These are phyloP conservation scores for Leptographium wingfieldii DNA, from an alignment of 2,329 filamentous ascomycete genomes.

Conservation along the genomic window DNA sequence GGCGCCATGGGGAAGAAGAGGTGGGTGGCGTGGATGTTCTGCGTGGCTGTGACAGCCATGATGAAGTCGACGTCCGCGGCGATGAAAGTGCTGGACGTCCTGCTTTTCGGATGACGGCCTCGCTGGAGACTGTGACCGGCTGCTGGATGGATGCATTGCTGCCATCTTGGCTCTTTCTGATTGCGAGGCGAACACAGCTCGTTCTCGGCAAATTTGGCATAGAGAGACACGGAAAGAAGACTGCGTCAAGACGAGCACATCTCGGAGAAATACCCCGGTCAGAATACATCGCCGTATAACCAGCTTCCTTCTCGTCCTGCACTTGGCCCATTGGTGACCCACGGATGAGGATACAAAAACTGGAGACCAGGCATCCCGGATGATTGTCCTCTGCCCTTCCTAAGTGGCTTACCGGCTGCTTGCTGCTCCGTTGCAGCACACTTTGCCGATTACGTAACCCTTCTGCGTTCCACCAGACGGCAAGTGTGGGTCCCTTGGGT, in stretches of 20 bases:
- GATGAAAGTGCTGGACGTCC: not conserved
- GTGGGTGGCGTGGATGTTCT: conserved; percentile 15
- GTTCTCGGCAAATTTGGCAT: not conserved
- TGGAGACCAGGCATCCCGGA: not conserved
- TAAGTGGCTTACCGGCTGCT: not conserved
- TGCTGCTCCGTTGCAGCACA: not conserved
- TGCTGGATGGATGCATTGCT: no score
- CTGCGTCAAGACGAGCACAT: no score
- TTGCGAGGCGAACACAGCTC: no score
- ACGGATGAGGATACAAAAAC: not conserved
- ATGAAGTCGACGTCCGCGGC: not conserved
- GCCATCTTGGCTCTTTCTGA: no score
- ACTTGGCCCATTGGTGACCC: not conserved
- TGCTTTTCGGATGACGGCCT: not conserved
- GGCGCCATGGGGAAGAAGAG: conserved; percentile 51
- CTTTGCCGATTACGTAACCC: not conserved
- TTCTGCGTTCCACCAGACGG: no score
- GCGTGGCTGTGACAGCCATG: conserved; percentile 8
- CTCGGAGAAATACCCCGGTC: no score
- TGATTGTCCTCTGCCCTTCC: not conserved
- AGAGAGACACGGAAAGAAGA: not conserved
- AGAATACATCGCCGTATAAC: no score
- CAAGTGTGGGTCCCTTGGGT: no score
- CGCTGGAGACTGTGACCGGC: no score
- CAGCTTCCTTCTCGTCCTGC: no score